Base-by-base conservation (phyloP, 192 early-diverging fungal species). In the Cetraspora pellucida region DNA sequence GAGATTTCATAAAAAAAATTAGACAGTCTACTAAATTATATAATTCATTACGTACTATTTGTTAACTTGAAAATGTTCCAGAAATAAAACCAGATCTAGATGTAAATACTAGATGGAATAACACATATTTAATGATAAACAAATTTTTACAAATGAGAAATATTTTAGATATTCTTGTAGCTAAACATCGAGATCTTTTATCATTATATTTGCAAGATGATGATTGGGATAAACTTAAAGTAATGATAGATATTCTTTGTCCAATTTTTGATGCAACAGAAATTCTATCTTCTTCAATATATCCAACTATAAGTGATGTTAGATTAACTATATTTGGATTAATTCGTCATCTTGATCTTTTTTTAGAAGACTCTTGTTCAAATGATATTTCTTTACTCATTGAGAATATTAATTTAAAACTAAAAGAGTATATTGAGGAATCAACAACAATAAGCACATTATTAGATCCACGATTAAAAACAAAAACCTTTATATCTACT, bases 141-240 rank as follows among this genome's bases (percentile, higher is more conserved):
- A 69, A 69, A 50, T 69, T 69, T 50, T 28, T 47, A 21, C 67
- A 25, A 28, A 69, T 69, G 67, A 37, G 31, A 37, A 64, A 64
- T 64, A 64, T 69, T 69, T 69, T 69, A 43, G 37, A 65, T 65
- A 65, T 65, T 43, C 63, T 65, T 65, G 63, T 65, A n/a, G 28
- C 13, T 9, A 65, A 65, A 44, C 4, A 65, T 65, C 28, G 63
- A 65, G 63, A 65, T 14, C 19, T 65, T 13, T 13, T 8, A 43
- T 14, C 19, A 30, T 44, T 65, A 30, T 65, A 65, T 65, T 13
- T 65, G 30, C 63, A 65, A 43, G 28, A 65, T 65, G 19, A 65
- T 44, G 28, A 65, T 13, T 65, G 10, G 63, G 10, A 30, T 13
- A 65, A 65, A 9, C 8, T 65, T 44, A 19, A 44, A 30, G 30